A percentile compares a stretch with the other conserved stretches of the same genome.
Evolutionary conservation across 768 basidiomycete species (phyloP).

Genomic region (Rhizopogon salebrosus): DNA sequence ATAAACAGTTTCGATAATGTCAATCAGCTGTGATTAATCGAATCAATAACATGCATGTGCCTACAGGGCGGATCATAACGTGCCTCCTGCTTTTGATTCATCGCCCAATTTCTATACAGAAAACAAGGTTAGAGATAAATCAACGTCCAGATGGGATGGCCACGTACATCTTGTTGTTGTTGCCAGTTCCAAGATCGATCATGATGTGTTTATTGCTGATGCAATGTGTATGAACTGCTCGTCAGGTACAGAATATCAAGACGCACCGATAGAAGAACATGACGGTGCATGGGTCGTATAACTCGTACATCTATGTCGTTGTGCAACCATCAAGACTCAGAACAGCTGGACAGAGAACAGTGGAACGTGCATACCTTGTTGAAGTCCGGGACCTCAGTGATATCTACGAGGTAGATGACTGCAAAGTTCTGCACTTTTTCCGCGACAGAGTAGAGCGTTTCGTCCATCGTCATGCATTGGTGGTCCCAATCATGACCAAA

Average conservation of each 20-base stretch:
- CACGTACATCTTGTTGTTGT: constrained; percentile 97
- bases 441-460: constrained; percentile 85
- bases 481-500: constrained; percentile 93
- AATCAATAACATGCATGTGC: neutral
- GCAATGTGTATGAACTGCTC: neutral
- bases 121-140: neutral
- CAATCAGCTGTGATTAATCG: constrained; percentile 63
- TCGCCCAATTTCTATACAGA: constrained; percentile 92
- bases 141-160: neutral
- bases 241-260: neutral
- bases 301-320: constrained; percentile 83
- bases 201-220: constrained; percentile 96
- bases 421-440: constrained; percentile 99
- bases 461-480: constrained; percentile 99
- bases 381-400: constrained; percentile 96
- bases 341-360: neutral
- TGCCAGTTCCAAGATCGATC: constrained; percentile 99
- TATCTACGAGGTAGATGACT: constrained; percentile 92
- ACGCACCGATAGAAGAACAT: constrained; percentile 97
- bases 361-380: constrained; percentile 64
- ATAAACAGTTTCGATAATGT: constrained; percentile 97
- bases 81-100: constrained; percentile 98
- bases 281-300: constrained; percentile 95
- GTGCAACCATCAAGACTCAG: neutral
- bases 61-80: constrained; percentile 9